These are phyloP conservation scores for Boletus rufocinnamomeus DNA, from an alignment of 768 basidiomycete genomes.

Conservation along the genomic window DNA sequence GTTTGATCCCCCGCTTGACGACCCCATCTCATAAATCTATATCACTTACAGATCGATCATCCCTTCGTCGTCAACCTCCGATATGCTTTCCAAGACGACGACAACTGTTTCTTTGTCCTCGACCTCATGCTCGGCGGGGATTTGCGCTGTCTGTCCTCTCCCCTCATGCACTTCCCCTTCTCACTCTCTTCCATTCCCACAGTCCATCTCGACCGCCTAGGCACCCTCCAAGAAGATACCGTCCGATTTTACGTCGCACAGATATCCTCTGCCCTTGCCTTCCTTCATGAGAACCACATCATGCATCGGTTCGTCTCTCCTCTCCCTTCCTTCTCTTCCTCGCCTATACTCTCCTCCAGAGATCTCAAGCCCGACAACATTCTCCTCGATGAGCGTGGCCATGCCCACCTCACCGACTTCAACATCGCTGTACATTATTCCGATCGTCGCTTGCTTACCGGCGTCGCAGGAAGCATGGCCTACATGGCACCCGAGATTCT, in stretches of 20 bases:
- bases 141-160: constrained; percentile 69
- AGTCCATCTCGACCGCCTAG: constrained; percentile 91
- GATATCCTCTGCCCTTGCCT: constrained; percentile 83
- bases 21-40: neutral
- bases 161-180: neutral
- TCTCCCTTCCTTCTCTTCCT: too few relatives aligned
- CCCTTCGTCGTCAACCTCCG: constrained; percentile 93
- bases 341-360: constrained; percentile 40
- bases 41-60: constrained; percentile 77
- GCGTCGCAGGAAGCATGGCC: constrained; percentile 97
- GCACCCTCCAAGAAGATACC: constrained; percentile 69
- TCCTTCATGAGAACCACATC: constrained; percentile 89
- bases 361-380: constrained; percentile 99
- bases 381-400: constrained; percentile 90
- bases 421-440: constrained; percentile 98
- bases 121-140: constrained; percentile 98
- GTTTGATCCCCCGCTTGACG: constrained; percentile 13
- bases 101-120: constrained; percentile 97
- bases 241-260: constrained; percentile 91
- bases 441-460: constrained; percentile 79
- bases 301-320: constrained; percentile 82
- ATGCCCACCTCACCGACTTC: constrained; percentile 97
- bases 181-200: constrained; percentile 6
- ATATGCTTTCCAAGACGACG: constrained; percentile 97
- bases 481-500: constrained; percentile 97